Conservation (phyloP, 306 rosid genomes). For the Cucumis sativus region DNA sequence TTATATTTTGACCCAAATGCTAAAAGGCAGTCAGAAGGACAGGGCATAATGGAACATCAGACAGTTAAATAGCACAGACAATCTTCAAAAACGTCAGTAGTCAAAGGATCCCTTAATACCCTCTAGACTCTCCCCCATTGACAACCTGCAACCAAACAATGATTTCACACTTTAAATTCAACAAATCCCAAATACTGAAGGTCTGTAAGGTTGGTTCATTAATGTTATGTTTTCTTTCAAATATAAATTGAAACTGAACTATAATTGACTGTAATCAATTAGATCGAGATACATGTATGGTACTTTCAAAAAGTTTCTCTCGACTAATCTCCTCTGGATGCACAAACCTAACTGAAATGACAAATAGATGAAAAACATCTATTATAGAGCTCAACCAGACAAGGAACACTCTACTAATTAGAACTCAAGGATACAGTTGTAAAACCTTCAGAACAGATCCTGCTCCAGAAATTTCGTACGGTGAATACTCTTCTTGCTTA, state of each 20-base stretch:
- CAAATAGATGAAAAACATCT: background rate
- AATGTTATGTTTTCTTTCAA: background rate
- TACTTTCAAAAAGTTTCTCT: background rate
- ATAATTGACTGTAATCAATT: background rate
- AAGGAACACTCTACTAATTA: background rate
- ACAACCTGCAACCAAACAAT: slow-evolving; percentile 43
- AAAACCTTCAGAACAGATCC: too few species aligned
- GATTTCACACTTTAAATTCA: background rate
- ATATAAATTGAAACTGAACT: background rate
- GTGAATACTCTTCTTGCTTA: background rate
- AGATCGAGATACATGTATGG: background rate
- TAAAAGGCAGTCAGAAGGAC: background rate
- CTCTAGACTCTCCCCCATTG: slow-evolving; percentile 76
- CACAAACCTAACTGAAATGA: background rate
- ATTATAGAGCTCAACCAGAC: background rate
- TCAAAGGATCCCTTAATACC: slow-evolving; percentile 69
- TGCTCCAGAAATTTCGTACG: too few species aligned
- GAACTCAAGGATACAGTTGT: too few species aligned
- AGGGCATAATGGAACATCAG: background rate
- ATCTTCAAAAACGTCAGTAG: slow-evolving; percentile 13
- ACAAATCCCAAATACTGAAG: background rate
- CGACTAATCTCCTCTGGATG: background rate
- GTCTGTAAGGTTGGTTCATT: background rate
- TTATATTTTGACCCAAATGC: background rate
- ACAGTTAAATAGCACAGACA: background rate